A percentile compares a stretch with the other conserved stretches of the same genome.
These are phyloP conservation scores for Fusarium sp. DNA, from an alignment of 2,329 filamentous ascomycete species.

Conservation along the genomic window DNA sequence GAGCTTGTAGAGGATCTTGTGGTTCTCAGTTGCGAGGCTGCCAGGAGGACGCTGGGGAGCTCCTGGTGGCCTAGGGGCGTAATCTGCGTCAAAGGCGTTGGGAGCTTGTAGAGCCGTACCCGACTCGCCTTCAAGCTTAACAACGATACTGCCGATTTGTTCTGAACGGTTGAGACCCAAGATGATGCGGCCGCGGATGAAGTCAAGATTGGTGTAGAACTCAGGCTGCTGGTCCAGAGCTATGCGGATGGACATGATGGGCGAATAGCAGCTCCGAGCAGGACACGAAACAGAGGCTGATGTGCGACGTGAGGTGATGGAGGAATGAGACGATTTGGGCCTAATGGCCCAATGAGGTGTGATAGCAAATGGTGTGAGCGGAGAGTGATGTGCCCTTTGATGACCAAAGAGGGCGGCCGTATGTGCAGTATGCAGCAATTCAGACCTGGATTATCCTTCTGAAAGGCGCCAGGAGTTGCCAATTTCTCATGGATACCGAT, in stretches of 20 bases:
- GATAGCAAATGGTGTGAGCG: conserved; percentile 14
- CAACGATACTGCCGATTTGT: conserved; percentile 77
- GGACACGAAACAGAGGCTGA: neutral
- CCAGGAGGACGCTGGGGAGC: conserved; percentile 52
- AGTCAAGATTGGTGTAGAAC: conserved; percentile 85
- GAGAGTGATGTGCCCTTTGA: conserved; percentile 5
- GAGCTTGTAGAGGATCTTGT: conserved; percentile 81
- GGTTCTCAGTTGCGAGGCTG: conserved; percentile 66
- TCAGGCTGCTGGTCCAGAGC: conserved; percentile 74
- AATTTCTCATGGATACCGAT: conserved; percentile 13
- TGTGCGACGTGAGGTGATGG: conserved; percentile 23
- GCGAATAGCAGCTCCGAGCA: conserved; percentile 6
- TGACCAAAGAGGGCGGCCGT: neutral
- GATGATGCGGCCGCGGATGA: conserved; percentile 72
- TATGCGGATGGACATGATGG: conserved; percentile 74
- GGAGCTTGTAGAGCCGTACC: conserved; percentile 72
- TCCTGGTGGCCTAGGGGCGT: conserved; percentile 48
- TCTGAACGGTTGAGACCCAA: conserved; percentile 74
- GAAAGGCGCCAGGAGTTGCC: conserved; percentile 19
- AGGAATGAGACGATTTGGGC: conserved; percentile 9
- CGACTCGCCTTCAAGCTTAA: conserved; percentile 87
- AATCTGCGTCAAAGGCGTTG: conserved; percentile 57
- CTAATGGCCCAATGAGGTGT: conserved; percentile 24
- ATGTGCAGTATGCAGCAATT: neutral
- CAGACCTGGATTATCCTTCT: neutral